Percentiles rank a stretch among this genome's conserved stretches.
Evolutionary conservation across 148 eudicot species (phyloP).

Genomic region (Mesembryanthemum crystallinum): DNA sequence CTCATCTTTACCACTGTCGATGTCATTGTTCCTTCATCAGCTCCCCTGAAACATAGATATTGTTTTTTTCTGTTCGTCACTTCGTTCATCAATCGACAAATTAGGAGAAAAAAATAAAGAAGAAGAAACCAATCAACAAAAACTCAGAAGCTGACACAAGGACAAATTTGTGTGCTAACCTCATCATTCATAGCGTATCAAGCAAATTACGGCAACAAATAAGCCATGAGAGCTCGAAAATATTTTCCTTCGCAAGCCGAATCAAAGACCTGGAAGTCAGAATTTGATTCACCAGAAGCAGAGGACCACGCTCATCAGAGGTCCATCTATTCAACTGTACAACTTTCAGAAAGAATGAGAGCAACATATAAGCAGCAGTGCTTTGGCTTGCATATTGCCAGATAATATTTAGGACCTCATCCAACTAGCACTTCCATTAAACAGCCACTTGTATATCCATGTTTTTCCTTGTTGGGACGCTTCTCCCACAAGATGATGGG

Average conservation of each 20-base stretch:
- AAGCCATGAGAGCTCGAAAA: slow-evolving; percentile 1
- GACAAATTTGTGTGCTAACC: slow-evolving; percentile 2
- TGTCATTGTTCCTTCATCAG: no score
- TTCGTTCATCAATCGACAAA: no score
- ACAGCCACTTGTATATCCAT: slow-evolving; percentile 60
- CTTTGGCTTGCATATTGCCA: not conserved
- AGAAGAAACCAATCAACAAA: not conserved
- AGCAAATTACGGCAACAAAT: slow-evolving; percentile 4
- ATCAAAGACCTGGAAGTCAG: not conserved
- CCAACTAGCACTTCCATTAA: slow-evolving; percentile 25
- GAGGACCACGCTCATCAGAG: slow-evolving; percentile 7
- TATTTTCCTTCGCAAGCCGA: slow-evolving; percentile 1
- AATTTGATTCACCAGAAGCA: not conserved
- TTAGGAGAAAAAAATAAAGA: no score
- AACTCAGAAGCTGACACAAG: not conserved
- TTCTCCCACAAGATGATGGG: slow-evolving; percentile 35
- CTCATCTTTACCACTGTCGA: no score
- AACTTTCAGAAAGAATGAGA: not conserved
- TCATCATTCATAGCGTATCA: slow-evolving; percentile 7
- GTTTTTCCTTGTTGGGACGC: slow-evolving; percentile 25
- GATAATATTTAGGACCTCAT: not conserved
- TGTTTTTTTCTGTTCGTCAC: no score
- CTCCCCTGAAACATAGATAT: no score
- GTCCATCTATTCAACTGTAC: not conserved
- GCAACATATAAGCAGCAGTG: not conserved